phyloP scores from a whole-genome alignment of 768 basidiomycete genomes.

The Lyophyllum semitale region DNA sequence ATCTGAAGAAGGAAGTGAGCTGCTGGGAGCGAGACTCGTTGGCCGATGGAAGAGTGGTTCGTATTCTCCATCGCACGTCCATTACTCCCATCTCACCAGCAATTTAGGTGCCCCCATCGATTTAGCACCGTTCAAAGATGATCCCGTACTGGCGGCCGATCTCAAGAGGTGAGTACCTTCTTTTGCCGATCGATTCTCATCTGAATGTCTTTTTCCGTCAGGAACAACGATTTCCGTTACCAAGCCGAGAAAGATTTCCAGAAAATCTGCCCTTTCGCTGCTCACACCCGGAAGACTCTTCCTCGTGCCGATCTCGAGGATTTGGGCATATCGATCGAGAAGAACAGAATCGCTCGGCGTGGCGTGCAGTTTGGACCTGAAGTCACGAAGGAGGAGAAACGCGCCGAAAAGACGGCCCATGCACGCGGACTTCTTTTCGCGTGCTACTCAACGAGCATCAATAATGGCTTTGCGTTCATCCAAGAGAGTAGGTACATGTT shows the following conservation, averaged over 20 bases:
- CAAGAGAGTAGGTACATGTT: conserved; percentile 35
- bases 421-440: conserved; percentile 52
- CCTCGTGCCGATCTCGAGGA: conserved; percentile 46
- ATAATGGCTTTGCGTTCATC: conserved; percentile 42
- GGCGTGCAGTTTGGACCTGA: conserved; percentile 57
- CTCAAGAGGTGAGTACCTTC: conserved; percentile 29
- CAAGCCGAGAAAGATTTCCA: conserved; percentile 32
- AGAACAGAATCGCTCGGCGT: conserved; percentile 45
- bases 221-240: conserved; percentile 48
- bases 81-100: neutral
- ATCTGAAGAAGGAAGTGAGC: conserved; percentile 41
- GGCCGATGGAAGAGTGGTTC: conserved; percentile 59
- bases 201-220: conserved; percentile 12
- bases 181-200: conserved; percentile 14
- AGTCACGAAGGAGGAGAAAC: conserved; percentile 39
- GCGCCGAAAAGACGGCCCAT: conserved; percentile 37
- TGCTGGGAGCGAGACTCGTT: conserved; percentile 54
- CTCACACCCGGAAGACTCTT: conserved; percentile 47
- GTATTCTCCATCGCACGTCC: conserved; percentile 7
- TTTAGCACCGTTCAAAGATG: conserved; percentile 43
- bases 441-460: conserved; percentile 43
- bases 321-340: conserved; percentile 22
- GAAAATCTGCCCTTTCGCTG: conserved; percentile 48
- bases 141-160: conserved; percentile 36
- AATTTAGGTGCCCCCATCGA: conserved; percentile 47